Conservation (phyloP, 192 early-diverging fungal species). For the Coemansia sp. region DNA sequence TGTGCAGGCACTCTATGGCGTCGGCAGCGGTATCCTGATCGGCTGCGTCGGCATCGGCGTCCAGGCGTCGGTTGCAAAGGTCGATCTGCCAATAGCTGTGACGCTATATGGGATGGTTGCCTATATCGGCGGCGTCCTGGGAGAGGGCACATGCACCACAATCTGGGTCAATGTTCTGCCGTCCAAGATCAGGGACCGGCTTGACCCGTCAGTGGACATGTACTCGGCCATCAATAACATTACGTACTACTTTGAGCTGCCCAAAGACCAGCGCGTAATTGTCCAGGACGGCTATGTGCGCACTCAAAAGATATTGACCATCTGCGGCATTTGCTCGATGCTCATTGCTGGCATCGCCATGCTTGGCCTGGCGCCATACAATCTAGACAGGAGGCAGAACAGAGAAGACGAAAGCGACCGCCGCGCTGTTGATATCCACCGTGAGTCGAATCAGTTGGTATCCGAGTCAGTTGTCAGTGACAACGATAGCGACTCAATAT, state of each 20-base stretch:
- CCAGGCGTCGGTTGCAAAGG: constrained; percentile 32
- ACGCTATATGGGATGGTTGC: constrained; percentile 50
- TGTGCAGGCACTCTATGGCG: constrained; percentile 35
- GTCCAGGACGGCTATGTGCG: constrained; percentile 41
- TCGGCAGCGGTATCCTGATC: constrained; percentile 46
- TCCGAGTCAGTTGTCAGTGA: neutral
- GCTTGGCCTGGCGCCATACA: constrained; percentile 42
- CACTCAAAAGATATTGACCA: constrained; percentile 45
- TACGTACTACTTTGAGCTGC: constrained; percentile 47
- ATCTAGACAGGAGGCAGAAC: constrained; percentile 15
- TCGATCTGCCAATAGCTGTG: constrained; percentile 47
- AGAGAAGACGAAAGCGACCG: constrained; percentile 1
- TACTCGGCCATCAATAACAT: constrained; percentile 47
- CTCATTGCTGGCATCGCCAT: constrained; percentile 38
- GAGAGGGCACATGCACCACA: constrained; percentile 45
- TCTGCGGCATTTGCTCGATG: constrained; percentile 50
- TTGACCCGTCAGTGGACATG: constrained; percentile 30
- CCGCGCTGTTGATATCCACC: neutral
- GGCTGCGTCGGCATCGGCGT: constrained; percentile 49
- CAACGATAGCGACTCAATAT: neutral
- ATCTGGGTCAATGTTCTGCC: constrained; percentile 52
- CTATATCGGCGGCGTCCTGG: constrained; percentile 47
- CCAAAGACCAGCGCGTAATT: constrained; percentile 46
- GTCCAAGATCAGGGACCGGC: constrained; percentile 20
- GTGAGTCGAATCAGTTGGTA: neutral